Conservation (phyloP, 1,284 basidiomycete genomes). For the Phellopilus nigrolimitatus region DNA sequence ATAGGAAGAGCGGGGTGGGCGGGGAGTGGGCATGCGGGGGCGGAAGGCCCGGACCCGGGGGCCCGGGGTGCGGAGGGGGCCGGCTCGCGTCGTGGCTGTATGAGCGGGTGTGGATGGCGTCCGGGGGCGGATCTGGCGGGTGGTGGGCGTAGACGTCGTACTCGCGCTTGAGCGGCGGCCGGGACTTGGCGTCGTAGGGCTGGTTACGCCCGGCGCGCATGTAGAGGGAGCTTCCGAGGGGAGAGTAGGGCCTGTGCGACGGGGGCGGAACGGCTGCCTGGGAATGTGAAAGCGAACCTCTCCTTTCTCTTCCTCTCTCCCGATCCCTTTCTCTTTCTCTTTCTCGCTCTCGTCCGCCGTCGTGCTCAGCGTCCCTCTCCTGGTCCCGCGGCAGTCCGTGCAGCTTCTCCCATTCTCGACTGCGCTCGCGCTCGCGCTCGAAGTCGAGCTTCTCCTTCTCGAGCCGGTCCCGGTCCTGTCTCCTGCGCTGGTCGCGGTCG, state of each 20-base stretch:
- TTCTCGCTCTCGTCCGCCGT: slow-evolving; percentile 6
- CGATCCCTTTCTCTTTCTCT: slow-evolving; percentile 15
- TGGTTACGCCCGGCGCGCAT: too few species aligned
- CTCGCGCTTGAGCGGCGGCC: neutral
- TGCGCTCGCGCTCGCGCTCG: slow-evolving; percentile 23
- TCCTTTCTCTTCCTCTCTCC: slow-evolving; percentile 1
- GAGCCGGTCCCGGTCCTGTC: slow-evolving; percentile 28
- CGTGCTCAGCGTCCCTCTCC: slow-evolving; percentile 19
- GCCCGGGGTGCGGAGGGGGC: neutral
- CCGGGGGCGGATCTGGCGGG: neutral
- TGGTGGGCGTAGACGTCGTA: neutral
- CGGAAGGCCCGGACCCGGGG: slow-evolving; percentile 1
- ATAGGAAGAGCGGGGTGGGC: slow-evolving; percentile 22
- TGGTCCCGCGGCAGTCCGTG: too few species aligned
- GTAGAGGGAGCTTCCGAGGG: slow-evolving; percentile 1
- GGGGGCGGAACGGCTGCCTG: neutral
- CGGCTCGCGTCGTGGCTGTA: slow-evolving; percentile 11
- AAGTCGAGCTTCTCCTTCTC: slow-evolving; percentile 26
- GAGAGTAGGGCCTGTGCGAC: slow-evolving; percentile 7
- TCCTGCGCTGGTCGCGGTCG: slow-evolving; percentile 27
- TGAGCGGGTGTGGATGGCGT: slow-evolving; percentile 9
- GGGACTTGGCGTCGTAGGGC: neutral
- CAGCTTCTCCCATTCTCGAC: slow-evolving; percentile 25
- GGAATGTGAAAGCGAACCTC: slow-evolving; percentile 1
- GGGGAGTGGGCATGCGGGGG: slow-evolving; percentile 13